Percentiles rank a stretch among this genome's conserved stretches.
These are phyloP conservation scores for button mushroom (Agaricus bisporus) DNA, from an alignment of 768 basidiomycete genomes.

Conservation along the genomic window DNA sequence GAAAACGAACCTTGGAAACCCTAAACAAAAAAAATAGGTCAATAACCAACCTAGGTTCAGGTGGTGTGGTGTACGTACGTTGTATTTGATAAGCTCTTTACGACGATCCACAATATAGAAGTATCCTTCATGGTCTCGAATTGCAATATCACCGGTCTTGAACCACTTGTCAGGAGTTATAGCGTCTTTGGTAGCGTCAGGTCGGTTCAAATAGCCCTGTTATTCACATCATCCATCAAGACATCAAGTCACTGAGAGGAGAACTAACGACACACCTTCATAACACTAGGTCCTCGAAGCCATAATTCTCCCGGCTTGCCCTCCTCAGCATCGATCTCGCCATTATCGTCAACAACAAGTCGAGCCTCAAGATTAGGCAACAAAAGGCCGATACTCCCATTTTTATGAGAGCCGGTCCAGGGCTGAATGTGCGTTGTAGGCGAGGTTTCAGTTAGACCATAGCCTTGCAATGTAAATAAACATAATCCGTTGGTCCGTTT, in stretches of 20 bases:
- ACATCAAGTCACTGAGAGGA: not conserved
- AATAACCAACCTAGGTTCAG: not conserved
- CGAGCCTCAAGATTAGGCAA: constrained; percentile 74
- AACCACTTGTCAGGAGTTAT: constrained; percentile 72
- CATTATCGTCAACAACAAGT: constrained; percentile 55
- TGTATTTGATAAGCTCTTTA: constrained; percentile 77
- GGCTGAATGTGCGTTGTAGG: constrained; percentile 61
- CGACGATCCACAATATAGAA: constrained; percentile 70
- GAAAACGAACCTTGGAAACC: constrained; percentile 65
- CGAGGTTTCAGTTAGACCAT: constrained; percentile 80
- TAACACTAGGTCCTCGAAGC: constrained; percentile 70
- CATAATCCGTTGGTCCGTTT: constrained; percentile 34
- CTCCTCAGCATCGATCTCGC: constrained; percentile 37
- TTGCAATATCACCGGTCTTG: constrained; percentile 82
- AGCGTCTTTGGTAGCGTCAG: constrained; percentile 56
- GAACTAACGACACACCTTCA: constrained; percentile 48
- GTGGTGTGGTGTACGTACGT: constrained; percentile 26
- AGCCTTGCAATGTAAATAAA: constrained; percentile 50
- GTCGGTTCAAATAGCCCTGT: constrained; percentile 74
- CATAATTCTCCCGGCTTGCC: constrained; percentile 77
- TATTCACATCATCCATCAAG: not conserved
- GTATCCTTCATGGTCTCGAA: constrained; percentile 61
- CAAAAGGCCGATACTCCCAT: constrained; percentile 64
- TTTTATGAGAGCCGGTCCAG: constrained; percentile 36
- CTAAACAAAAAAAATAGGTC: constrained; percentile 26